These are phyloP conservation scores for Paramarasmius palmivorus DNA, from an alignment of 1,284 basidiomycete species.

Conservation along the genomic window DNA sequence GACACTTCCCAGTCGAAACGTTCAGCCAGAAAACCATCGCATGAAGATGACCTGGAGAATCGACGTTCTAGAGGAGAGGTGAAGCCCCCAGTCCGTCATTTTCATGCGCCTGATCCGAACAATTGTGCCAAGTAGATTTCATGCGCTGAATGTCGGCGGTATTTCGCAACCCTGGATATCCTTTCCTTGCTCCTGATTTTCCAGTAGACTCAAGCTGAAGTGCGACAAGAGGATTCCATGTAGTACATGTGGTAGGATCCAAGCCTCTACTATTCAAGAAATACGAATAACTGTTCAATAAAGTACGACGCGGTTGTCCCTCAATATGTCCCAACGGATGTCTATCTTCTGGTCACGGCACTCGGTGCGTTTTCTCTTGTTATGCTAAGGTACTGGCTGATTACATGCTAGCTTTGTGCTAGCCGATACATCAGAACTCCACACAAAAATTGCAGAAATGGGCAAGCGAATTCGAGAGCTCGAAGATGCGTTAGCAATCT, in stretches of 20 bases:
- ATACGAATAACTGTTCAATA: conserved; percentile 5
- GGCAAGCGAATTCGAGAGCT: conserved; percentile 71
- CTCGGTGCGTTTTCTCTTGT: conserved; percentile 36
- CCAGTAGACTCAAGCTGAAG: conserved; percentile 60
- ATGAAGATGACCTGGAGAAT: conserved; percentile 52
- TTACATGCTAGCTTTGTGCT: conserved; percentile 73
- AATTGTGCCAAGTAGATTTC: conserved; percentile 37
- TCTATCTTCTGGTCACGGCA: conserved; percentile 59
- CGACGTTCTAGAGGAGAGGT: conserved; percentile 55
- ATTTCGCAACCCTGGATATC: conserved; percentile 9
- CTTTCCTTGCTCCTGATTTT: conserved; percentile 12
- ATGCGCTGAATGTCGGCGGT: conserved; percentile 58
- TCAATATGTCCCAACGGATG: conserved; percentile 59
- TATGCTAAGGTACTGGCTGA: no score
- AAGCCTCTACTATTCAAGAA: background rate
- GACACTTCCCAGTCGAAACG: conserved; percentile 31
- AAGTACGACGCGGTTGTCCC: conserved; percentile 46
- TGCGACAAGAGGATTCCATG: conserved; percentile 66
- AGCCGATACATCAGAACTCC: conserved; percentile 69
- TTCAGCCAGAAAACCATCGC: conserved; percentile 41
- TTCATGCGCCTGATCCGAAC: conserved; percentile 5
- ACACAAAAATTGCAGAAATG: conserved; percentile 71
- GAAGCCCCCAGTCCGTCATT: background rate
- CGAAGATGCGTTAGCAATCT: conserved; percentile 66
- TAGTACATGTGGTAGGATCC: conserved; percentile 43